Evolutionary conservation across 2,329 filamentous ascomycete genomes (phyloP).

Genomic region (Phoma herbarum): DNA sequence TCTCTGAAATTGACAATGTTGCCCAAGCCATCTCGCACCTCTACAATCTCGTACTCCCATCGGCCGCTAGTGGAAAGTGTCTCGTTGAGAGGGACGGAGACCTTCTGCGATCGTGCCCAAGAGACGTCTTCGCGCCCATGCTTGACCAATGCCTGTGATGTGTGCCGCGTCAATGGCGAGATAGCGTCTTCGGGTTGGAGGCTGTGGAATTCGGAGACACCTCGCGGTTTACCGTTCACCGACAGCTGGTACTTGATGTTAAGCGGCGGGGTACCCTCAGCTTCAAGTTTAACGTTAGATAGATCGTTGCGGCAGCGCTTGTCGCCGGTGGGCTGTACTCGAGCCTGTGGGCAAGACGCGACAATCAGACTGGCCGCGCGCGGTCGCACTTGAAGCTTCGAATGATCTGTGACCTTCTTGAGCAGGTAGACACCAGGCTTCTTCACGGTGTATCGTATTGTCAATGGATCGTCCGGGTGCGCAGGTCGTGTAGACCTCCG

Average conservation of each 20-base stretch:
- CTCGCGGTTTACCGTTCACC: slow-evolving; percentile 82
- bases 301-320: slow-evolving; percentile 86
- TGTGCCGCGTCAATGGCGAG: slow-evolving; percentile 75
- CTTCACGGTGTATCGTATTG: slow-evolving; percentile 78
- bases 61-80: slow-evolving; percentile 79
- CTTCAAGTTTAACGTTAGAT: slow-evolving; percentile 83
- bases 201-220: slow-evolving; percentile 85
- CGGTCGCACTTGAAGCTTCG: slow-evolving; percentile 89
- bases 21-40: slow-evolving; percentile 89
- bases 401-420: slow-evolving; percentile 86
- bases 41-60: slow-evolving; percentile 91
- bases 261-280: slow-evolving; percentile 87
- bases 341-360: slow-evolving; percentile 83
- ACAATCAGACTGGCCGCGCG: slow-evolving; percentile 80
- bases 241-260: slow-evolving; percentile 91
- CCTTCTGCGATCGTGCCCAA: slow-evolving; percentile 80
- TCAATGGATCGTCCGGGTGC: slow-evolving; percentile 65
- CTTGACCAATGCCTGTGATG: slow-evolving; percentile 65
- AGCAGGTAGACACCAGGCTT: slow-evolving; percentile 89
- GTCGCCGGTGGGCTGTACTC: slow-evolving; percentile 70
- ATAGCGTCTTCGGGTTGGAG: slow-evolving; percentile 87
- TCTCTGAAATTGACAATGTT: slow-evolving; percentile 81
- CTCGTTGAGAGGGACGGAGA: slow-evolving; percentile 88
- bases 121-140: slow-evolving; percentile 71
- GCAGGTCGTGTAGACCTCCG: slow-evolving; percentile 64